Conservation (phyloP, 441 rosid species). For the Lepidium campestre region DNA sequence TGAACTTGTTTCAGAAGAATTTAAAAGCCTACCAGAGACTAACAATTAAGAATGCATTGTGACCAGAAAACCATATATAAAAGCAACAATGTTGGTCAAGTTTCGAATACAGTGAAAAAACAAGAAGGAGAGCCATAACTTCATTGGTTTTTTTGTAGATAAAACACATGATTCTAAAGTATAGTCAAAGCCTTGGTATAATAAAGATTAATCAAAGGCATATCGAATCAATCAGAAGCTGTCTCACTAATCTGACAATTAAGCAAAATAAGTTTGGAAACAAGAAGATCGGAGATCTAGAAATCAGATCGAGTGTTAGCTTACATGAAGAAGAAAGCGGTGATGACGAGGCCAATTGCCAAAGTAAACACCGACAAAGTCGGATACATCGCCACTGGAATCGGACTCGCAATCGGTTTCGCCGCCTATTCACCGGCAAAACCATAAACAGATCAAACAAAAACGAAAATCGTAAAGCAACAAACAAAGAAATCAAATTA, state of each 20-base stretch:
- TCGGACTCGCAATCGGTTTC: conserved; percentile 73
- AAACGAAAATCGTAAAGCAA: background rate
- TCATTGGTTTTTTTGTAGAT: background rate
- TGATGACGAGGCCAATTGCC: conserved; percentile 64
- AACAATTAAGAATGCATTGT: background rate
- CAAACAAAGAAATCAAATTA: background rate
- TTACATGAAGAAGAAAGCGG: conserved; percentile 93
- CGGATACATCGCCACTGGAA: conserved; percentile 72
- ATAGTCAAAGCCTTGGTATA: background rate
- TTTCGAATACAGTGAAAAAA: background rate
- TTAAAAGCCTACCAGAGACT: background rate
- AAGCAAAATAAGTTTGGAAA: background rate
- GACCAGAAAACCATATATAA: background rate
- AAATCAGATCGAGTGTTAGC: conserved; percentile 22
- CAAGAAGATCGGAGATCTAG: background rate
- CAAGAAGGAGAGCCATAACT: background rate
- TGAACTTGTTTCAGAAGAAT: background rate
- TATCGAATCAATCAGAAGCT: background rate
- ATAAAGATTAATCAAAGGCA: background rate
- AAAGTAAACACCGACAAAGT: conserved; percentile 61
- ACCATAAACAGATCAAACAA: background rate
- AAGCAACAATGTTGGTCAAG: background rate
- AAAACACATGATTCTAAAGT: background rate
- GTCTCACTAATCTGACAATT: background rate
- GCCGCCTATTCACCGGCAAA: conserved; percentile 38